Base-by-base conservation (phyloP, 306 rosid species). In the Pachyrhizus erosus region DNA sequence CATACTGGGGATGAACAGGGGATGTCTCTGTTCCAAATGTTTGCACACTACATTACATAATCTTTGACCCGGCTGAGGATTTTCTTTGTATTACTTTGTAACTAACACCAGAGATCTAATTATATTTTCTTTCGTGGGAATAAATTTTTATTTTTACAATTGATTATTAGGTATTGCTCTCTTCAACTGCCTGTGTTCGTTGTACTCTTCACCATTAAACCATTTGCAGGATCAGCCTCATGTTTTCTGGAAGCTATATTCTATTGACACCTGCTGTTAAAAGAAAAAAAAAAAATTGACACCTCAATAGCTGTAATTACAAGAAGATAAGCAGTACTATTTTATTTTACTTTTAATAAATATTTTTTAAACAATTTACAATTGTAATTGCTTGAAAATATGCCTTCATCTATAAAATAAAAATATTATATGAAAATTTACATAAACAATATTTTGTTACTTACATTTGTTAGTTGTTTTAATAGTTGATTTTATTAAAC, bases 31-130 rank as follows among this genome's bases (percentile, higher is more conserved):
- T 84, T 84, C 85, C 77, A 29, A 57, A 74, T 79, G 70, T 82
- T 55, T 78, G 86, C 78, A 33, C 71, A 33, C n/a, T 64, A 70
- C 55, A 58, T 64, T 65, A 2, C 66, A 51, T 65, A 20, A 86
- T 86, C 90, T 80, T 87, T 81, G 86, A 84, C 92, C 69, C 79
- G 84, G 82, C 84, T 79, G 82, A 80, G 73, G 62, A 58, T 83
- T 78, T 76, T 24, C 85, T 83, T 67, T 87, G 89, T 87, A 79
- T 75, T 82, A 72, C 79, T 87, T 79, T 86, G 86, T 71, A 76
- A 84, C 73, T 85, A 84, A 84, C 85, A 75, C 76, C 61, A 4
- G 75, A 75, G 23, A 84, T 86, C 80, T 81, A 78, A 62, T 76
- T 81, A 23, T 81, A 74, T 73, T 79, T 83, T 62, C 46, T 76